Conservation (phyloP, 1,284 basidiomycete genomes). For the Sparassis latifolia region DNA sequence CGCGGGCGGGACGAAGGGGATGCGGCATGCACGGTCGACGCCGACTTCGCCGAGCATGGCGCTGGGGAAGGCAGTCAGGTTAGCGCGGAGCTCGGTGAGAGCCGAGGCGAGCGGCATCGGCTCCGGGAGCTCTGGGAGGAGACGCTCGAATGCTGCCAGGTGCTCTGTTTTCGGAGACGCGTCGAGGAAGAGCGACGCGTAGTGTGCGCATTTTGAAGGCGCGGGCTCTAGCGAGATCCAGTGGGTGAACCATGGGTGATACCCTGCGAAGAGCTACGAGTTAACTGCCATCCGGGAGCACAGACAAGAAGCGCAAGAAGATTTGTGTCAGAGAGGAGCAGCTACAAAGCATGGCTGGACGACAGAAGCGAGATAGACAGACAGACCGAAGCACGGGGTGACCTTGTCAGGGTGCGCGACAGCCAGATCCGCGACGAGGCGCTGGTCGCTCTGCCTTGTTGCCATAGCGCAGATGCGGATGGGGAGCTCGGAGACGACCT, state of each 20-base stretch:
- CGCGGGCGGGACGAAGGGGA: conserved; percentile 47
- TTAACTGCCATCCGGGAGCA: conserved; percentile 2
- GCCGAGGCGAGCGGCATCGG: conserved; percentile 50
- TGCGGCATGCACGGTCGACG: conserved; percentile 65
- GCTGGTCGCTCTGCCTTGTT: conserved; percentile 55
- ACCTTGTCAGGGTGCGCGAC: conserved; percentile 54
- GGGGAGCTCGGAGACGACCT: conserved; percentile 42
- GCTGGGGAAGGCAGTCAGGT: conserved; percentile 50
- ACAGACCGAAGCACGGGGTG: conserved; percentile 70
- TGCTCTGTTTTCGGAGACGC: conserved; percentile 18
- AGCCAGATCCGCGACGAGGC: conserved; percentile 55
- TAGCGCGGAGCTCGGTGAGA: conserved; percentile 44
- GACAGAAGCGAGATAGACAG: not conserved
- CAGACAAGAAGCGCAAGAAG: not conserved
- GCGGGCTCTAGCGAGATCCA: conserved; percentile 44
- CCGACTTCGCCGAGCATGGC: conserved; percentile 84
- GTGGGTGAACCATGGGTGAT: conserved; percentile 83
- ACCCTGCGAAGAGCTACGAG: conserved; percentile 38
- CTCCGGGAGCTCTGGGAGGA: conserved; percentile 55
- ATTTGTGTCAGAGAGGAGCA: not conserved
- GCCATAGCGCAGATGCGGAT: conserved; percentile 76
- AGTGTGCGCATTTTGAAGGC: conserved; percentile 58
- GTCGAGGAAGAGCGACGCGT: conserved; percentile 49
- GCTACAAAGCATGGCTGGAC: not conserved
- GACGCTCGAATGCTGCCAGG: conserved; percentile 37